phyloP scores from a whole-genome alignment of 139 green algal genomes.

The Parachlorella kessleri region DNA sequence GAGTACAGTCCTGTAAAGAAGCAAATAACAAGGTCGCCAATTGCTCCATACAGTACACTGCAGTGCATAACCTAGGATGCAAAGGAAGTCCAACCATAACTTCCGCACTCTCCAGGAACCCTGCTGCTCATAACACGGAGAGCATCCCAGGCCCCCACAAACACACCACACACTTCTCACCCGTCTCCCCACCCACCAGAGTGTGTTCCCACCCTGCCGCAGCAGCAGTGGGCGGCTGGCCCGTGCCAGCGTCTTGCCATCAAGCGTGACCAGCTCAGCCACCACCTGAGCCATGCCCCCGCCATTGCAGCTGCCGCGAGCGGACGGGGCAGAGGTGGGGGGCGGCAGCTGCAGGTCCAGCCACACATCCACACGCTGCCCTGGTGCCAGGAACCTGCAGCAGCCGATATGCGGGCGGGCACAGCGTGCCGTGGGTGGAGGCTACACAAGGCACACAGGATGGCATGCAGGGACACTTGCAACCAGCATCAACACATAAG shows the following conservation, averaged over 20 bases:
- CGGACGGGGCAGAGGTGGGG: too few species aligned
- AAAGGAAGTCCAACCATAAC: too few species aligned
- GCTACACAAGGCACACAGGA: background rate
- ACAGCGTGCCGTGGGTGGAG: background rate
- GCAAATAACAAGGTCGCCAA: too few species aligned
- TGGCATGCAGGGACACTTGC: too few species aligned
- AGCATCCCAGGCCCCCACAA: too few species aligned
- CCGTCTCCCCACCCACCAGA: conserved; percentile 4
- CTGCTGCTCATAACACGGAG: background rate
- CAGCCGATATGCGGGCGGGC: background rate
- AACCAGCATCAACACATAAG: too few species aligned
- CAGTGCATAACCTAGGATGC: too few species aligned
- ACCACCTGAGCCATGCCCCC: conserved; percentile 30
- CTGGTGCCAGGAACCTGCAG: conserved; percentile 33
- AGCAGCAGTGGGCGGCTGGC: conserved; percentile 37
- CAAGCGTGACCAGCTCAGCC: conserved; percentile 31
- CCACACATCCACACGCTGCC: conserved; percentile 49
- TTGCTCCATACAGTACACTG: too few species aligned
- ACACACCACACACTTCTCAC: too few species aligned
- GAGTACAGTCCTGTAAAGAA: background rate
- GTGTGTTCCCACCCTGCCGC: background rate
- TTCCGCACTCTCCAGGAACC: too few species aligned
- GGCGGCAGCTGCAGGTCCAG: conserved; percentile 41
- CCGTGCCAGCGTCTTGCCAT: conserved; percentile 15
- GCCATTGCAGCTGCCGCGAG: background rate